Evolutionary conservation across 2,329 filamentous ascomycete species (phyloP).

Genomic region (Colletotrichum acutatum): DNA sequence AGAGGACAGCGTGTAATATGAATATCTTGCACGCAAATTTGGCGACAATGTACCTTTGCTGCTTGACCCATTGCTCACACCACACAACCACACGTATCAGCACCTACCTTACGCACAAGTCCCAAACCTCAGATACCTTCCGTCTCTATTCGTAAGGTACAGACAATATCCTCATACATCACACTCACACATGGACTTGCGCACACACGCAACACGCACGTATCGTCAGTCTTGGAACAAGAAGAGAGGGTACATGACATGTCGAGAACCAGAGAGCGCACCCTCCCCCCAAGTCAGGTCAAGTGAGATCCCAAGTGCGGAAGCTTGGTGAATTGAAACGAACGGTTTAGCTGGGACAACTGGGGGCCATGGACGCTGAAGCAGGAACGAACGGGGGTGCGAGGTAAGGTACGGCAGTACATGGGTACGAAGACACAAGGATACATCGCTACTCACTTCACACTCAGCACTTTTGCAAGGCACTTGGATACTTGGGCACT

Average conservation of each 20-base stretch:
- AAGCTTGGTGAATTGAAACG: constrained; percentile 35
- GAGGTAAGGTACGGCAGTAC: background rate
- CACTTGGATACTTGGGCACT: background rate
- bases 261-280: constrained; percentile 17
- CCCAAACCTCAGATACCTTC: background rate
- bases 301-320: constrained; percentile 32
- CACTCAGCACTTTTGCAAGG: background rate
- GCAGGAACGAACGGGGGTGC: constrained; percentile 30
- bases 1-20: constrained; percentile 11
- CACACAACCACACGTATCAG: background rate
- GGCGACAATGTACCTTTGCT: background rate
- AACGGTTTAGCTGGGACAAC: constrained; percentile 33
- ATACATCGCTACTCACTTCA: background rate
- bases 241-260: background rate
- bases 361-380: constrained; percentile 28
- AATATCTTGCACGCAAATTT: constrained; percentile 8
- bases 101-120: too few species aligned
- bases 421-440: constrained; percentile 3
- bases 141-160: background rate
- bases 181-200: background rate
- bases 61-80: constrained; percentile 16
- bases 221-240: background rate
- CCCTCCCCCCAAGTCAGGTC: constrained; percentile 35
- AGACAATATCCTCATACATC: background rate
- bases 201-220: background rate